Percentiles rank a stretch among this genome's conserved stretches.
Evolutionary conservation across 1,284 basidiomycete species (phyloP).

Genomic region (Ustilago lituana): DNA sequence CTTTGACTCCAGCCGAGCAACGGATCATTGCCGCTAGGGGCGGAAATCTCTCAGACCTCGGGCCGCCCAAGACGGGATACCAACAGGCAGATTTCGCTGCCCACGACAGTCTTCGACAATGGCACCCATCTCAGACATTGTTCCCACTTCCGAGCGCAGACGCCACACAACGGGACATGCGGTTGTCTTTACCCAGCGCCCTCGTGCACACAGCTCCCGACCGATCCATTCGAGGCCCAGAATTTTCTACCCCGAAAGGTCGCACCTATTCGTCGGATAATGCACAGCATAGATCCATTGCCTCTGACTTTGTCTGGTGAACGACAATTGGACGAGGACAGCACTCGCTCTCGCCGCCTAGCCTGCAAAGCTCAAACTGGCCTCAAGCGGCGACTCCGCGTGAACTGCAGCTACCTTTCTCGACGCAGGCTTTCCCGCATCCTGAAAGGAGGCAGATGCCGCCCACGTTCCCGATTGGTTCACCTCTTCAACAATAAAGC

Average conservation of each 20-base stretch:
- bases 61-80: background rate
- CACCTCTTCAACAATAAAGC: background rate
- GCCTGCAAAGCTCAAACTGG: no score
- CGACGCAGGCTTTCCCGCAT: constrained; percentile 1
- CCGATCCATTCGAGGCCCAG: no score
- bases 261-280: background rate
- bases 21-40: constrained; percentile 9
- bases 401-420: background rate
- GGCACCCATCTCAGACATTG: background rate
- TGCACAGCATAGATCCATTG: background rate
- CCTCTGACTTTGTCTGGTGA: constrained; percentile 2
- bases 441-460: constrained; percentile 7
- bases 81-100: no score
- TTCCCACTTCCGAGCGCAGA: constrained; percentile 1
- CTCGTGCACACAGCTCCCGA: background rate
- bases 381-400: background rate
- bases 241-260: no score
- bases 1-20: constrained; percentile 12
- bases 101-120: no score
- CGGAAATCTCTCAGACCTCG: background rate
- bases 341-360: background rate
- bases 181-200: background rate
- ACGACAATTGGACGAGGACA: background rate
- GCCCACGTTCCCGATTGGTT: background rate
- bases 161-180: background rate